Percentiles rank a stretch among this genome's conserved stretches.
phyloP scores from a whole-genome alignment of 2,329 filamentous ascomycete genomes.

The Cryphonectria japonica region DNA sequence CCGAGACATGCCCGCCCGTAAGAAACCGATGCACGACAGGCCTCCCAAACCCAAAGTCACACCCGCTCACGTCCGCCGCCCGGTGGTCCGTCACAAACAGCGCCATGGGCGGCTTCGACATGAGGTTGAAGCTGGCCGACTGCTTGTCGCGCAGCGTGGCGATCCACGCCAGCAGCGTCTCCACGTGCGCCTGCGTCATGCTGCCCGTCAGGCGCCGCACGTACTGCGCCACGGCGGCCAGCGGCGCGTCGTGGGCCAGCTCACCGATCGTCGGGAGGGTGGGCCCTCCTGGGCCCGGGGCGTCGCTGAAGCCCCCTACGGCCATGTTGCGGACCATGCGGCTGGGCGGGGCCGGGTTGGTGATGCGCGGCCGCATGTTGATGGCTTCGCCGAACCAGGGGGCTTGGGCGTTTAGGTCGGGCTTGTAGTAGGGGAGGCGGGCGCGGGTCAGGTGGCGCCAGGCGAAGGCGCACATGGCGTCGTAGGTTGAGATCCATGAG shows the following conservation, averaged over 20 bases:
- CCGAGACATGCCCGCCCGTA: conserved; percentile 34
- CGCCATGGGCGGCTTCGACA: conserved; percentile 14
- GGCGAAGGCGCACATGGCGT: conserved; percentile 45
- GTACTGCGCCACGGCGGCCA: conserved; percentile 34
- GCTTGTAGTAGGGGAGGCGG: conserved; percentile 4
- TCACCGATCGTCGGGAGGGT: conserved; percentile 28
- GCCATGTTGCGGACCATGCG: conserved; percentile 42
- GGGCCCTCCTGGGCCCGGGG: not conserved
- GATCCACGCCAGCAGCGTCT: conserved; percentile 34
- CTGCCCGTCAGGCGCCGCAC: conserved; percentile 41
- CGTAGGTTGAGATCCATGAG: conserved; percentile 49
- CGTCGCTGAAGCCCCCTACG: not conserved
- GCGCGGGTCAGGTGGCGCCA: conserved; percentile 42
- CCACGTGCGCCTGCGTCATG: conserved; percentile 38
- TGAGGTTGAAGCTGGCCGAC: conserved; percentile 33
- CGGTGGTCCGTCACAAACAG: conserved; percentile 36
- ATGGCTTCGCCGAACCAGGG: conserved; percentile 37
- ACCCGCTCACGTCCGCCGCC: conserved; percentile 33
- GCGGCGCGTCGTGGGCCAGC: conserved; percentile 40
- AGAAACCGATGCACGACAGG: conserved; percentile 39
- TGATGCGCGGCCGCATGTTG: conserved; percentile 44
- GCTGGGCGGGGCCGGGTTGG: conserved; percentile 37
- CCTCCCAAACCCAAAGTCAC: conserved; percentile 42
- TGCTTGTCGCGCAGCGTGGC: conserved; percentile 42
- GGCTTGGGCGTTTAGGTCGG: conserved; percentile 38